Evolutionary conservation across 495 filamentous ascomycete genomes (phyloP).

Genomic region (Hypomontagnella submonticulosa): DNA sequence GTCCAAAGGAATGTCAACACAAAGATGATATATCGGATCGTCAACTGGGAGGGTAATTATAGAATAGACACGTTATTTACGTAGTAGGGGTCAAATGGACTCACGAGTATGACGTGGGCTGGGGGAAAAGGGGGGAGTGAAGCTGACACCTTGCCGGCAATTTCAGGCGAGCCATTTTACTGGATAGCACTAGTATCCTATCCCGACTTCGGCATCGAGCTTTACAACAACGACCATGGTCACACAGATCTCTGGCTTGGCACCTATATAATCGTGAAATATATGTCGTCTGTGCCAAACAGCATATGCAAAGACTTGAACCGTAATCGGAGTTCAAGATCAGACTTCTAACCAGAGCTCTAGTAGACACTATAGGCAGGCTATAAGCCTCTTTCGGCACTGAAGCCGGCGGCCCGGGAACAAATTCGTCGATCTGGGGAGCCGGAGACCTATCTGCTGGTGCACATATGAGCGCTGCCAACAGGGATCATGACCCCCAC

Average conservation of each 20-base stretch:
- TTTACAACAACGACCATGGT: neutral
- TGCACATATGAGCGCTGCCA: slow-evolving; percentile 10
- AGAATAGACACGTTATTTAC: slow-evolving; percentile 6
- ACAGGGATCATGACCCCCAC: slow-evolving; percentile 40
- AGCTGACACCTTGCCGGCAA: slow-evolving; percentile 35
- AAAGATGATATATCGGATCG: slow-evolving; percentile 6
- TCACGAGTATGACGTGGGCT: slow-evolving; percentile 23
- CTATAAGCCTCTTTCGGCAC: slow-evolving; percentile 19
- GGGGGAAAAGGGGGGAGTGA: slow-evolving; percentile 12
- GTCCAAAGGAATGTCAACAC: slow-evolving; percentile 12
- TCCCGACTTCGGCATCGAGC: slow-evolving; percentile 39
- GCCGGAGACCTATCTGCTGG: slow-evolving; percentile 23
- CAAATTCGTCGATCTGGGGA: slow-evolving; percentile 26
- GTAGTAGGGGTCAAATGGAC: slow-evolving; percentile 18
- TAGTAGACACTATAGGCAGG: slow-evolving; percentile 4
- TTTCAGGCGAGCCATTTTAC: slow-evolving; percentile 18
- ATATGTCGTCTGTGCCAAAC: slow-evolving; percentile 14
- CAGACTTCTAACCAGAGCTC: neutral
- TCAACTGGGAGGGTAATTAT: neutral
- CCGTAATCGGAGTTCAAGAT: slow-evolving; percentile 25
- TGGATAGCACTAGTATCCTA: slow-evolving; percentile 19
- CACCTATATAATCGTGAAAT: slow-evolving; percentile 29
- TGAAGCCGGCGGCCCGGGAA: slow-evolving; percentile 34
- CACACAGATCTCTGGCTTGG: slow-evolving; percentile 18
- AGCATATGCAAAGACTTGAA: slow-evolving; percentile 9